These are phyloP conservation scores for Rhamnella rubrinervis DNA, from an alignment of 331 rosid genomes.

Conservation along the genomic window DNA sequence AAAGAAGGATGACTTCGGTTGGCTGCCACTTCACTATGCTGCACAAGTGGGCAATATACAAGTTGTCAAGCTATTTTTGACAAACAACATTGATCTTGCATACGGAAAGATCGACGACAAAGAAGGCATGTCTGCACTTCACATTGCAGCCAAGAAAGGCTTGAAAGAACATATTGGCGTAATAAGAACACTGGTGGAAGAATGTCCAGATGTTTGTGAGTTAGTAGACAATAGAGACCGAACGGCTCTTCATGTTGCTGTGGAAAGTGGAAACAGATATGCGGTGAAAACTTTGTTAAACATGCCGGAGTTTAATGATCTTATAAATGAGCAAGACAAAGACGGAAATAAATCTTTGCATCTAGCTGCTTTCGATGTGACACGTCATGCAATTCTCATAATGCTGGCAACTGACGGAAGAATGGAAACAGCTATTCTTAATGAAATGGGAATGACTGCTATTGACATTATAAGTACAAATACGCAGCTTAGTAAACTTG, in stretches of 20 bases:
- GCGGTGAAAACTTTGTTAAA: background rate
- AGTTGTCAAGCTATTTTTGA: background rate
- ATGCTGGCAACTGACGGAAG: background rate
- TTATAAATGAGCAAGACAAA: background rate
- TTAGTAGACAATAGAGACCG: slow-evolving; percentile 7
- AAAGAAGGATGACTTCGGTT: background rate
- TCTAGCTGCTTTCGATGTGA: background rate
- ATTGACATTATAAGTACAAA: background rate
- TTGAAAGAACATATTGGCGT: background rate
- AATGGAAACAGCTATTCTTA: background rate
- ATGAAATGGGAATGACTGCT: background rate
- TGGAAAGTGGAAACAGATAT: background rate
- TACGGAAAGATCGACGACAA: background rate
- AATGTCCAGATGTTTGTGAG: slow-evolving; percentile 12
- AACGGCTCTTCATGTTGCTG: slow-evolving; percentile 15
- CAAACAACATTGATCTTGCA: background rate
- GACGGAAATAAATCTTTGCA: slow-evolving; percentile 9
- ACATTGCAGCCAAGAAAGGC: background rate
- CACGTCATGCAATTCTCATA: background rate
- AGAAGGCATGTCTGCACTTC: slow-evolving; percentile 5
- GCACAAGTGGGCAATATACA: background rate
- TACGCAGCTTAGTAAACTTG: no score
- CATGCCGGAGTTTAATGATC: background rate
- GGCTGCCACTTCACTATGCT: slow-evolving; percentile 18
- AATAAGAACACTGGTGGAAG: background rate